These are phyloP conservation scores for Coemansia sp. DNA, from an alignment of 192 early-diverging fungal genomes.

Conservation along the genomic window DNA sequence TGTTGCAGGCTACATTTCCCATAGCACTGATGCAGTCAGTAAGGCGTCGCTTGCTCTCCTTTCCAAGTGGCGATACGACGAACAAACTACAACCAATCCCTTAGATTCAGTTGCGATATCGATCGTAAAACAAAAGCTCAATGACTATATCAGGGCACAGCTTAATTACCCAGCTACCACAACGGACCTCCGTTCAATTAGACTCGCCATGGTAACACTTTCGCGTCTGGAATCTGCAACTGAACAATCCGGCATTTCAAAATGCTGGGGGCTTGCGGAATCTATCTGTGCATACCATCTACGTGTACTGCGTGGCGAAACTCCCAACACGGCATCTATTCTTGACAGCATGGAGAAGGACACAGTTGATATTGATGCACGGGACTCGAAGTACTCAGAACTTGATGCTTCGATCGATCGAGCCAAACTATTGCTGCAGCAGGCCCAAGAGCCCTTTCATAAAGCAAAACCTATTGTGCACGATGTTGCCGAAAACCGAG, in stretches of 20 bases:
- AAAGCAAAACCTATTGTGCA: background rate
- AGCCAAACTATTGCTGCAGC: background rate
- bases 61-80: slow-evolving; percentile 24
- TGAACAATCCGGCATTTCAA: background rate
- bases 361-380: background rate
- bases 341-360: slow-evolving; percentile 11
- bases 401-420: background rate
- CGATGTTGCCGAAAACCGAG: background rate
- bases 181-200: slow-evolving; percentile 15
- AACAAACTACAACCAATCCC: background rate
- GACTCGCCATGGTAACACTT: slow-evolving; percentile 26
- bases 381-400: background rate
- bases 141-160: slow-evolving; percentile 16
- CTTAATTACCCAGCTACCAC: slow-evolving; percentile 12
- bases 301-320: background rate
- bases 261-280: slow-evolving; percentile 34
- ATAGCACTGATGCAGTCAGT: slow-evolving; percentile 16
- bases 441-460: background rate
- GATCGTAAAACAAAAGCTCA: slow-evolving; percentile 1
- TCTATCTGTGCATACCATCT: slow-evolving; percentile 3
- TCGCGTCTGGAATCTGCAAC: slow-evolving; percentile 26
- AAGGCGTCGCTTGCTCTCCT: slow-evolving; percentile 31
- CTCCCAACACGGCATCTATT: background rate
- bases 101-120: background rate
- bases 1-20: slow-evolving; percentile 21